Conservation (phyloP, 2,329 filamentous ascomycete genomes). For the Balansia obtecta region DNA sequence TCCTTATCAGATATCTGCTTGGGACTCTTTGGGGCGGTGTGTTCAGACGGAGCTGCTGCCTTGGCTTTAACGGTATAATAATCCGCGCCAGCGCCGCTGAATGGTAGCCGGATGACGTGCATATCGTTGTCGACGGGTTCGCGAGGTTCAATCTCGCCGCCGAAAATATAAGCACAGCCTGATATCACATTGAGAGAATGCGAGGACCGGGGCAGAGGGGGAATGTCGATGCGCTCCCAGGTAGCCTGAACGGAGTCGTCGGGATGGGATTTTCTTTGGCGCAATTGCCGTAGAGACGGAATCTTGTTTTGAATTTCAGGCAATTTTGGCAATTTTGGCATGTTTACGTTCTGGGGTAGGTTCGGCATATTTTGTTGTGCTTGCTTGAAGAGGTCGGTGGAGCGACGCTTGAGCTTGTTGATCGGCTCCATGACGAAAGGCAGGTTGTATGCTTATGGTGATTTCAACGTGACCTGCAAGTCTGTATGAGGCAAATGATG, state of each 20-base stretch:
- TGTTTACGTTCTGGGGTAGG: conserved; percentile 16
- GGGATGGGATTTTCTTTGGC: conserved; percentile 26
- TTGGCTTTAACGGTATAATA: conserved; percentile 44
- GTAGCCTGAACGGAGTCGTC: conserved; percentile 26
- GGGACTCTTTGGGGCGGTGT: conserved; percentile 7
- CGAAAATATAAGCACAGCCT: conserved; percentile 54
- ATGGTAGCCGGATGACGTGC: conserved; percentile 50
- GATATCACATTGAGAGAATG: conserved; percentile 53
- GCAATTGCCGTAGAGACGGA: conserved; percentile 5
- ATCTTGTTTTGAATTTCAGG: conserved; percentile 3
- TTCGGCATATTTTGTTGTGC: conserved; percentile 33
- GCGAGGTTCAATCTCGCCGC: conserved; percentile 56
- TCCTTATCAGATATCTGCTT: background rate
- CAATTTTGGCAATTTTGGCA: conserved; percentile 3
- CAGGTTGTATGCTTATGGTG: background rate
- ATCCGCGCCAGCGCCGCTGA: conserved; percentile 43
- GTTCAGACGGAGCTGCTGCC: conserved; percentile 18
- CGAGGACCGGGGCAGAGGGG: conserved; percentile 56
- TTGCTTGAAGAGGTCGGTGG: conserved; percentile 38
- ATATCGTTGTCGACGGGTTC: conserved; percentile 62
- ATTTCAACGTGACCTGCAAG: background rate
- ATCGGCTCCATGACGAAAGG: conserved; percentile 38
- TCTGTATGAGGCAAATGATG: background rate
- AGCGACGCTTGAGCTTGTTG: conserved; percentile 39
- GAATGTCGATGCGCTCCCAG: conserved; percentile 45